Evolutionary conservation across 164 flowering plant species (phyloP).

Genomic region (Sedum album): DNA sequence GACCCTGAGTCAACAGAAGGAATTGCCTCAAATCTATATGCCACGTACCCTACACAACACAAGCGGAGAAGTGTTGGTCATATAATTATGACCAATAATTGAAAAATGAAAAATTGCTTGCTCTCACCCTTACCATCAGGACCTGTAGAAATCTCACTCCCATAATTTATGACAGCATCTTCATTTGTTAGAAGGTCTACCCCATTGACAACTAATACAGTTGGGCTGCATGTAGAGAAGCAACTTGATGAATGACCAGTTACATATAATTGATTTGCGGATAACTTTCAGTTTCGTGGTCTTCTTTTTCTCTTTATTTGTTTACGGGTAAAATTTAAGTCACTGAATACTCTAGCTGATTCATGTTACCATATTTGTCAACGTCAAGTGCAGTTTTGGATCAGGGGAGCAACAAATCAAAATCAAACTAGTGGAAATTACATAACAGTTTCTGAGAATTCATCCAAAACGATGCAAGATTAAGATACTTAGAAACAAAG

Average conservation of each 20-base stretch:
- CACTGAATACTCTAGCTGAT: not conserved
- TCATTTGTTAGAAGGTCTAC: slow-evolving; percentile 33
- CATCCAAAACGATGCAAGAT: not conserved
- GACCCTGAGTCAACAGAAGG: slow-evolving; percentile 27
- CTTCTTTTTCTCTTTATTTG: too few species aligned
- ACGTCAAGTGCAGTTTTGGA: not conserved
- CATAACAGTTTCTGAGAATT: not conserved
- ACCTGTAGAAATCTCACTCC: slow-evolving; percentile 58
- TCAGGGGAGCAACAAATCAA: not conserved
- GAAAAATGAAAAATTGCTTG: not conserved
- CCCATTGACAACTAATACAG: slow-evolving; percentile 46
- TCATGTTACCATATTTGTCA: too few species aligned
- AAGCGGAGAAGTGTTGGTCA: not conserved
- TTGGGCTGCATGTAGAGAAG: slow-evolving; percentile 26
- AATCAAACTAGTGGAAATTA: not conserved
- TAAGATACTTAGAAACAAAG: too few species aligned
- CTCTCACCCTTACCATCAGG: slow-evolving; percentile 41
- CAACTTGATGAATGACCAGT: not conserved
- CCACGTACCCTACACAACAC: slow-evolving; percentile 37
- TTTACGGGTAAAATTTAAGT: not conserved
- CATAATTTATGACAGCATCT: slow-evolving; percentile 36
- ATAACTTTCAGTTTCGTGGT: too few species aligned
- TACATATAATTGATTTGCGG: too few species aligned
- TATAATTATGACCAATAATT: not conserved
- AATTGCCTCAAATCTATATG: slow-evolving; percentile 46